These are phyloP conservation scores for Lachnellula cervina DNA, from an alignment of 2,329 filamentous ascomycete genomes.

Conservation along the genomic window DNA sequence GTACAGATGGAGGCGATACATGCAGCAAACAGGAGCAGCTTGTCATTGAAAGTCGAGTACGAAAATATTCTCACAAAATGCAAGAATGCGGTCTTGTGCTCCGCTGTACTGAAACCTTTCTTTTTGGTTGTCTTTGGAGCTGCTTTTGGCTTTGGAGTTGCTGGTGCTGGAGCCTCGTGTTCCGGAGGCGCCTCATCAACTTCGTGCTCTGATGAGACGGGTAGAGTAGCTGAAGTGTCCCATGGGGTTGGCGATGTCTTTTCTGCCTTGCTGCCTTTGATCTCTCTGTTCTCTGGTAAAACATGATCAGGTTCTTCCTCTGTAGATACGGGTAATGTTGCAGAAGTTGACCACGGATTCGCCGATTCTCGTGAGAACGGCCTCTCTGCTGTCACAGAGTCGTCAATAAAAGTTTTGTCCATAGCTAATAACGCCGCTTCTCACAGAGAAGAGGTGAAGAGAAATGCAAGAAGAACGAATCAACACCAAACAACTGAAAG, in stretches of 20 bases:
- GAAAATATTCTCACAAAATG: conserved; percentile 19
- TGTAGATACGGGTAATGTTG: conserved; percentile 1
- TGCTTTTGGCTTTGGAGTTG: neutral
- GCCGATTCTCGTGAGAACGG: conserved; percentile 2
- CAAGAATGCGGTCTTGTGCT: neutral
- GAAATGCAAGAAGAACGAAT: neutral
- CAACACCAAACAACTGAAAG: neutral
- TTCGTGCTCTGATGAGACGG: conserved; percentile 3
- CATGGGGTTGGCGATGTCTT: conserved; percentile 3
- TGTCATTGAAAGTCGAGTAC: conserved; percentile 14
- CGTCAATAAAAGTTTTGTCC: neutral
- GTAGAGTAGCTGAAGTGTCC: conserved; percentile 8
- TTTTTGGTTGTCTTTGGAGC: neutral
- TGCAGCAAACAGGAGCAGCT: conserved; percentile 30
- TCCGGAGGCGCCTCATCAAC: neutral
- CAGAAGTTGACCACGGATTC: conserved; percentile 11
- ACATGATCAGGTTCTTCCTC: neutral
- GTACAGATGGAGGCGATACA: conserved; percentile 46
- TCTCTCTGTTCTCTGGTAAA: neutral
- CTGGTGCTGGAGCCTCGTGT: neutral
- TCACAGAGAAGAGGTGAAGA: neutral
- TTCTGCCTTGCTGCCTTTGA: neutral
- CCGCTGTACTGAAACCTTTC: neutral
- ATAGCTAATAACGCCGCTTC: neutral
- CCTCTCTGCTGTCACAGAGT: neutral